Conservation (phyloP, 352 stramenopile species). For the Phytophthora vignae region DNA sequence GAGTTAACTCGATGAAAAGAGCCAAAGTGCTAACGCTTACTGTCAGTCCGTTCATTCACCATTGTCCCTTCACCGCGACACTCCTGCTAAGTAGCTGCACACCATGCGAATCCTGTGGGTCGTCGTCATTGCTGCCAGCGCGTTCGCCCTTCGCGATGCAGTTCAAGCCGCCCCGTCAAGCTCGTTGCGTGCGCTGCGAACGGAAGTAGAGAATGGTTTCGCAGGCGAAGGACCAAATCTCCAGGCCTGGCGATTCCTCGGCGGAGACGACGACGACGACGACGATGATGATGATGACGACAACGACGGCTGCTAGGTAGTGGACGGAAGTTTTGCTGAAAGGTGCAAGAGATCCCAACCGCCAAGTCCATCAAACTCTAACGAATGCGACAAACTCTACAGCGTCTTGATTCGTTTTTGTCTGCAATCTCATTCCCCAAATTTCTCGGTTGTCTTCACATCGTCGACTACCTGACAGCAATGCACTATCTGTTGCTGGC, state of each 20-base stretch:
- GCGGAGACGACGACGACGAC: neutral
- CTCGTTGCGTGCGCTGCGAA: neutral
- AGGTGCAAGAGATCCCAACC: neutral
- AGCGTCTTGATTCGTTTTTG: neutral
- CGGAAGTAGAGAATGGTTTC: neutral
- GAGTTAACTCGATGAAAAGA: constrained; percentile 2
- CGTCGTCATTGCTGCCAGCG: neutral
- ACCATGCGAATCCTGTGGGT: neutral
- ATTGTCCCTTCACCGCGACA: neutral
- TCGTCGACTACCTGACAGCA: neutral
- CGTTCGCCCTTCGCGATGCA: neutral
- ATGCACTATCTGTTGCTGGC: constrained; percentile 11
- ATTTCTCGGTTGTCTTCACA: neutral
- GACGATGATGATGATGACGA: neutral
- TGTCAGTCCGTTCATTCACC: neutral
- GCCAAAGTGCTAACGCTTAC: neutral
- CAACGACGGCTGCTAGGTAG: too few relatives aligned
- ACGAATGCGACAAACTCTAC: neutral
- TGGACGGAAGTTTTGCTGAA: neutral
- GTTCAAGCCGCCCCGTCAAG: neutral
- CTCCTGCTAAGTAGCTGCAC: neutral
- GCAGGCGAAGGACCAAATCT: neutral
- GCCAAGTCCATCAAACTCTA: neutral
- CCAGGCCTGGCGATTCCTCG: neutral
- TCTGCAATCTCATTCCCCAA: neutral